A percentile compares a stretch with the other conserved stretches of the same genome.
These are phyloP conservation scores for Hypoxylon sp. DNA, from an alignment of 2,329 filamentous ascomycete species.

Conservation along the genomic window DNA sequence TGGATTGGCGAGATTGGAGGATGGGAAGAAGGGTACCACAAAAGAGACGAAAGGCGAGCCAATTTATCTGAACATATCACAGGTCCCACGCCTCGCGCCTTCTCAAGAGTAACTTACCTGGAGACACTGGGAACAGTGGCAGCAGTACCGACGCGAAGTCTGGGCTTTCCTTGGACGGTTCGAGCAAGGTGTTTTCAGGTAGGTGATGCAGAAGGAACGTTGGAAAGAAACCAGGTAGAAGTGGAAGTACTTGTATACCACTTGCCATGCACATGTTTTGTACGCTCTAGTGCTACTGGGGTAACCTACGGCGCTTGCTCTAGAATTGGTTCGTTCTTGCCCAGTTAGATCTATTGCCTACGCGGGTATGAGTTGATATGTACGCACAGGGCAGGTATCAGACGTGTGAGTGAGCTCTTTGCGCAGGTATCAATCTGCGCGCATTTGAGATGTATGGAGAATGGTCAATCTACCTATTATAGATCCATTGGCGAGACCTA, in stretches of 20 bases:
- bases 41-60: neutral
- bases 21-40: neutral
- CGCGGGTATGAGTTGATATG: too few relatives aligned
- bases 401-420: neutral
- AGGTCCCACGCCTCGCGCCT: slow-evolving; percentile 1
- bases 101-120: slow-evolving; percentile 13
- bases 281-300: neutral
- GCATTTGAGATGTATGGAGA: neutral
- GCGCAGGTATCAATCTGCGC: neutral
- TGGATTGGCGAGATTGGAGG: neutral
- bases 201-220: slow-evolving; percentile 10
- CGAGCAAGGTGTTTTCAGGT: slow-evolving; percentile 5
- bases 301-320: slow-evolving; percentile 24
- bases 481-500: neutral
- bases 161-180: neutral
- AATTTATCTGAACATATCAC: slow-evolving; percentile 18
- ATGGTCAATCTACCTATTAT: neutral
- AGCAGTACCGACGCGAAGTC: neutral
- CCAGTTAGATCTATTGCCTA: neutral
- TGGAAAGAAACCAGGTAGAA: slow-evolving; percentile 10
- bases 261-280: too few relatives aligned
- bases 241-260: neutral
- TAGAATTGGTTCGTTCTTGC: slow-evolving; percentile 19
- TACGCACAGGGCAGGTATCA: too few relatives aligned
- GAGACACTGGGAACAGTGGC: neutral